Percentiles rank a stretch among this genome's conserved stretches.
These are phyloP conservation scores for Crinitomyces ghanaensis DNA, from an alignment of 805 yeast species.

Conservation along the genomic window DNA sequence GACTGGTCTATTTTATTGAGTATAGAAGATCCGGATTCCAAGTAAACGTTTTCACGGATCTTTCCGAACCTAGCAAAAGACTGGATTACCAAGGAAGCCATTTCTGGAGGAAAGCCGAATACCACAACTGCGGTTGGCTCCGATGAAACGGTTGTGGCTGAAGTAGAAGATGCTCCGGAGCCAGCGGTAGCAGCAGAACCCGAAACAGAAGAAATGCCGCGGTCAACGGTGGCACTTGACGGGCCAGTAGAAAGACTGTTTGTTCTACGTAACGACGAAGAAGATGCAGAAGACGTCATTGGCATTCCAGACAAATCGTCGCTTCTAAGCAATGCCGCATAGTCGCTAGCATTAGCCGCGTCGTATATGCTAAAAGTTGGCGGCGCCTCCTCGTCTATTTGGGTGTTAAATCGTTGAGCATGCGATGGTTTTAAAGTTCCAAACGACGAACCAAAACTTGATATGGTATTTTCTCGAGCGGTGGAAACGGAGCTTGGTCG, in stretches of 20 bases:
- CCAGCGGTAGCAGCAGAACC: not conserved
- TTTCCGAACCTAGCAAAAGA: conserved; percentile 73
- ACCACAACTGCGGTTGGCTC: conserved; percentile 57
- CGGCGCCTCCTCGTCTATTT: conserved; percentile 5
- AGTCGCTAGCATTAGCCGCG: conserved; percentile 10
- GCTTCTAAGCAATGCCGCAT: conserved; percentile 2
- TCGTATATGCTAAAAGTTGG: conserved; percentile 14
- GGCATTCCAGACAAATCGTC: not conserved
- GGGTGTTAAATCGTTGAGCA: conserved; percentile 6
- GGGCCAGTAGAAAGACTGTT: not conserved
- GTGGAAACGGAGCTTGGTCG: conserved; percentile 2
- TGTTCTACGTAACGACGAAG: not conserved
- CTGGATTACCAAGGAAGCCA: conserved; percentile 53
- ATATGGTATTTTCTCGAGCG: not conserved
- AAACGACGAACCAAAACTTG: conserved; percentile 13
- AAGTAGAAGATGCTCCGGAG: not conserved
- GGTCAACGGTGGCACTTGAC: not conserved
- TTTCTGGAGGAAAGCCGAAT: conserved; percentile 78
- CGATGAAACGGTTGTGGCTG: not conserved
- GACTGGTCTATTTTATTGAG: conserved; percentile 7
- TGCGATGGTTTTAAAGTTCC: conserved; percentile 19
- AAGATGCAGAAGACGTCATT: not conserved
- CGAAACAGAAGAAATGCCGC: not conserved
- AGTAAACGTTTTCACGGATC: conserved; percentile 50
- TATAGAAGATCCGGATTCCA: conserved; percentile 18